Base-by-base conservation (phyloP, 164 flowering plant species). In the Vitis riparia region DNA sequence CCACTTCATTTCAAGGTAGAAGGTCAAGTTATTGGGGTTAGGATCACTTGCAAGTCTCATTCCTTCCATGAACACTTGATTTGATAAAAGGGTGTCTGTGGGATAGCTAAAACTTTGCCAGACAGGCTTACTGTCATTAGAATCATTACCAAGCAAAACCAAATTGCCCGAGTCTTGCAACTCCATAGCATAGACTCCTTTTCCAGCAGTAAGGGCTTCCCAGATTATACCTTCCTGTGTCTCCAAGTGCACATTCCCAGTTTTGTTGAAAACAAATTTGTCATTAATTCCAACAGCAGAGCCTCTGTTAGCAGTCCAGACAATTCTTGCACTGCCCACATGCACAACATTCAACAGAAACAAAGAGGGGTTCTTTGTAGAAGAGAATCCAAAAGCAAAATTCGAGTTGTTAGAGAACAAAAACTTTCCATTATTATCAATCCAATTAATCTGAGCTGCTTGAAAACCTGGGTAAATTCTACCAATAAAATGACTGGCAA, bases 81-180 rank as follows among this genome's bases (percentile, higher is more conserved):
- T 49, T 23, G 57, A 29, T 9, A 66, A 14, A 14, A 66, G 69
- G 32, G 69, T 66, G 59, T 66, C 49, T 10, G 59, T 66, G 32
- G 69, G 69, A 51, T 66, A 37, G 30, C 44, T 29, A 30, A 66
- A 66, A 15, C 69, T 66, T 58, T 66, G 59, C 69, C 69, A 66
- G 9, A 66, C 47, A 10, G 37, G 14, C 4, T 9, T 49, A 55
- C 16, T 53, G 14, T 66, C 59, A 3, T 52, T 55, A 9, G 13
- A 16, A 9, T 66, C 59, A 3, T 52, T 55, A 9, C 48, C 14
- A 30, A 66, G 59, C 32, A 66, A 27, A 9, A 55, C 69, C 14
- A 66, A 16, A 29, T 66, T 66, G 12, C 69, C 69, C 10, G 57
- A 51, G n/a, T 66, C 69, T n/a, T 17, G 59, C 59, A 66, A 32